Evolutionary conservation across 768 basidiomycete genomes (phyloP), one percentile per base, ranked within the genome.

Genomic region (Holtermanniella nyarrowii): DNA sequence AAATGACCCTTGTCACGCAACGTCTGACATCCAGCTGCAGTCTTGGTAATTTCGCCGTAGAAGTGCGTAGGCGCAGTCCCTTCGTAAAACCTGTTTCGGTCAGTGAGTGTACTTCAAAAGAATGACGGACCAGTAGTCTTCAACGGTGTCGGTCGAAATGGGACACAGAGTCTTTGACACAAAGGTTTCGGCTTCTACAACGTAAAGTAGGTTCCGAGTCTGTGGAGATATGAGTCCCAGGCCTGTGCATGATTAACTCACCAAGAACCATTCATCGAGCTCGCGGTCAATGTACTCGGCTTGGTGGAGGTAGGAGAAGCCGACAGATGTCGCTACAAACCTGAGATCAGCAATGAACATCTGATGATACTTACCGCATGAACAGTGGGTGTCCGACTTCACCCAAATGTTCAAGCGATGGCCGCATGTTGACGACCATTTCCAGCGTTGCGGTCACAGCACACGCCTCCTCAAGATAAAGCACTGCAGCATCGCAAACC

Each of bases 21-120:
- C 10, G 90, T 82, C 64, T 86, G 85, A 70, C 90, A 93, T 0
- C 95, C 95, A 45, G 91, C 82, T 50, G 86, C 85, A 2, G 95
- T 97, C 71, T 95, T 96, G 43, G 90, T 84, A 79, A 97, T 86
- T 71, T 96, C 93, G 20, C 93, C 93, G 62, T 96, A 93, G 72
- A 99, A 97, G 70, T 99, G 91, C 1, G 86, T 82, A 2, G 93
- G 95, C 12, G 89, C 86, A 11, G 83, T 83, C 12, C 63, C 61
- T 23, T 64, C 58, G 46, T 61, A 63, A 31, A 37, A 49, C 66
- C 59, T 60, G 23, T n/a, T n/a, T n/a, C n/a, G n/a, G n/a, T n/a
- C 14, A 13, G 25, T 21, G 37, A 14, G 5, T 42, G 31, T n/a
- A 4, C n/a, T 20, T 16, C 20, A 40, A 4, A 18, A 31, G 24